phyloP scores from a whole-genome alignment of 2,329 filamentous ascomycete genomes.

The Aureobasidium zeae region DNA sequence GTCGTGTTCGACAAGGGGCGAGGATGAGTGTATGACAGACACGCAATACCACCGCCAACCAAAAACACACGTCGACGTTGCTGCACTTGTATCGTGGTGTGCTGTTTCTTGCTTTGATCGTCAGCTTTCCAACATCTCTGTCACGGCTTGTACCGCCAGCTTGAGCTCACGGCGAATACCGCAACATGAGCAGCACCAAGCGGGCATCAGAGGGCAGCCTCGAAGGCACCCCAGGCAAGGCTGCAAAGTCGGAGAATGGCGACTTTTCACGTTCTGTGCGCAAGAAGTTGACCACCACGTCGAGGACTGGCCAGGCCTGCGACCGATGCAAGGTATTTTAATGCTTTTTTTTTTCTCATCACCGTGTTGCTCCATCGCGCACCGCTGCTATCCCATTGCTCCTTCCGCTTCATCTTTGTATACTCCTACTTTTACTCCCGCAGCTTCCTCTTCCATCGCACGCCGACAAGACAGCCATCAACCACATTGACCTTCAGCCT shows the following conservation, averaged over 20 bases:
- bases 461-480: background rate
- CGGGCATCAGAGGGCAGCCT: constrained; percentile 21
- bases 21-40: constrained; percentile 1
- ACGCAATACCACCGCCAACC: background rate
- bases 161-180: constrained; percentile 18
- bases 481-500: background rate
- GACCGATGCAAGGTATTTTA: constrained; percentile 87
- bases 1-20: constrained; percentile 5
- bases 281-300: constrained; percentile 45
- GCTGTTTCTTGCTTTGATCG: background rate
- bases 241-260: constrained; percentile 23
- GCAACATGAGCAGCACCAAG: constrained; percentile 21
- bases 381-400: no score
- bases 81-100: background rate
- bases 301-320: constrained; percentile 72
- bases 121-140: background rate
- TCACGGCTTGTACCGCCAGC: constrained; percentile 15
- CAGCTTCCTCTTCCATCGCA: background rate
- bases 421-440: no score
- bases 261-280: constrained; percentile 37
- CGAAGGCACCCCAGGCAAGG: constrained; percentile 20
- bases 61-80: background rate
- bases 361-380: no score
- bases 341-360: background rate
- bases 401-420: no score